Conservation (phyloP, 1,139 yeast species). For the Tardiomyces blankii region DNA sequence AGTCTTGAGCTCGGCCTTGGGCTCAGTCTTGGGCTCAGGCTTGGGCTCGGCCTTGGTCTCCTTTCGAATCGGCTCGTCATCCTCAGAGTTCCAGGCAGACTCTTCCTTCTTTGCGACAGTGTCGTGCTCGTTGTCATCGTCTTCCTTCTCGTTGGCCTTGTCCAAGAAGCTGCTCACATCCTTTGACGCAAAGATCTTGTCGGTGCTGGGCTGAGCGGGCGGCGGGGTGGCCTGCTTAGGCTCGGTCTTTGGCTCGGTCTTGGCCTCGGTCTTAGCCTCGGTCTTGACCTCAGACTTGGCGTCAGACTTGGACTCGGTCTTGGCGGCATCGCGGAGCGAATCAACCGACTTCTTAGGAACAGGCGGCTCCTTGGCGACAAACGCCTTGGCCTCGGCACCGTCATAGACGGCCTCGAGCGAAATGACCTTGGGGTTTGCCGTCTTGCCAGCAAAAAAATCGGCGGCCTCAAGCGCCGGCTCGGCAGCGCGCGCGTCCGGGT, state of each 20-base stretch:
- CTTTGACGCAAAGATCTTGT: conserved; percentile 37
- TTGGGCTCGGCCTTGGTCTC: conserved; percentile 17
- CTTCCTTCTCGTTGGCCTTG: conserved; percentile 42
- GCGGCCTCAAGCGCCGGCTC: conserved; percentile 67
- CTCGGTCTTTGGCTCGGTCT: conserved; percentile 9
- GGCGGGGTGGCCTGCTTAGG: conserved; percentile 21
- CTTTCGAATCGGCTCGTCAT: conserved; percentile 15
- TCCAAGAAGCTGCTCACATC: conserved; percentile 39
- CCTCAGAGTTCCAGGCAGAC: conserved; percentile 21
- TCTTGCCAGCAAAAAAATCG: conserved; percentile 73
- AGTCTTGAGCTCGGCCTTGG: conserved; percentile 8
- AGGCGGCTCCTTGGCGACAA: not conserved
- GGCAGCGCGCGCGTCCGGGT: conserved; percentile 79
- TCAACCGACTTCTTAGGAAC: not conserved
- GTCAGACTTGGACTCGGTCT: conserved; percentile 18
- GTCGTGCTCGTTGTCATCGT: conserved; percentile 29
- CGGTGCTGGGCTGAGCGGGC: conserved; percentile 16
- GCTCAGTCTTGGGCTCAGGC: conserved; percentile 8
- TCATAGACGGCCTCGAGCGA: conserved; percentile 70
- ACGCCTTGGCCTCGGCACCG: conserved; percentile 28
- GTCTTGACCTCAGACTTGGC: conserved; percentile 18
- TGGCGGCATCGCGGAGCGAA: not conserved
- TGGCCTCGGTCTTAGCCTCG: conserved; percentile 22
- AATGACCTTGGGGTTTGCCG: conserved; percentile 66
- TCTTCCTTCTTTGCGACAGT: conserved; percentile 22